These are phyloP conservation scores for Cutaneotrichosporon dermatis DNA, from an alignment of 1,284 basidiomycete species.

Conservation along the genomic window DNA sequence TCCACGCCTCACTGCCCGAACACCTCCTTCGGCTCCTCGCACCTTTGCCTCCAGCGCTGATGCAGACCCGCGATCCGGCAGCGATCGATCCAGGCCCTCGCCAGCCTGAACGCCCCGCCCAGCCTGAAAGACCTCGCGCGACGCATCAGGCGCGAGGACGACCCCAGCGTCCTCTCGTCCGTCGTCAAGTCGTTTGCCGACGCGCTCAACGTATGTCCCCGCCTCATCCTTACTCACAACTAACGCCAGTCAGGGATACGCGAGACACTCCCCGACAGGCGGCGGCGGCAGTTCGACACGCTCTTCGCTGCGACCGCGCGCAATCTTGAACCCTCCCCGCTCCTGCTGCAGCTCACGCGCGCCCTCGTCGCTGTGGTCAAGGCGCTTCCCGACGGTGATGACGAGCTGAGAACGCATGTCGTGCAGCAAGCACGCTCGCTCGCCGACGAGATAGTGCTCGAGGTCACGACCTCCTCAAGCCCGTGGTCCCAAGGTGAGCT, in stretches of 20 bases:
- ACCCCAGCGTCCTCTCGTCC: slow-evolving; percentile 10
- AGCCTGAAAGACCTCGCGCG: slow-evolving; percentile 6
- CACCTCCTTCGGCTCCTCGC: too few relatives aligned
- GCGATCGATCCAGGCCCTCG: slow-evolving; percentile 28
- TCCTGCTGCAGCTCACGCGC: slow-evolving; percentile 4
- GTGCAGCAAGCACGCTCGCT: neutral
- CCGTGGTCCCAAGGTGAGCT: slow-evolving; percentile 10
- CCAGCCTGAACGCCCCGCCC: slow-evolving; percentile 17
- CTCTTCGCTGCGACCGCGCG: slow-evolving; percentile 10
- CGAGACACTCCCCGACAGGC: slow-evolving; percentile 5
- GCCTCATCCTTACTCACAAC: neutral
- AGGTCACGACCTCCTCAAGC: neutral
- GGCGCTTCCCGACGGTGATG: neutral
- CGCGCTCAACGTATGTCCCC: slow-evolving; percentile 23
- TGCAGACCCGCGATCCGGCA: slow-evolving; percentile 32
- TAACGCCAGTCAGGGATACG: slow-evolving; percentile 11
- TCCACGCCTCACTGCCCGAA: too few relatives aligned
- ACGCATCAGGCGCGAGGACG: slow-evolving; percentile 23
- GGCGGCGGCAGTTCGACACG: slow-evolving; percentile 13
- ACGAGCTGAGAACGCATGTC: neutral
- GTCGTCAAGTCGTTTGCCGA: slow-evolving; percentile 20
- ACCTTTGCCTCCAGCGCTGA: neutral
- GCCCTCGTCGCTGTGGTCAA: slow-evolving; percentile 5
- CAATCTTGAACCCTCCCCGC: slow-evolving; percentile 6
- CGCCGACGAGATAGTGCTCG: slow-evolving; percentile 8